Conservation (phyloP, 2,329 filamentous ascomycete species). For the Alternaria sp. region DNA sequence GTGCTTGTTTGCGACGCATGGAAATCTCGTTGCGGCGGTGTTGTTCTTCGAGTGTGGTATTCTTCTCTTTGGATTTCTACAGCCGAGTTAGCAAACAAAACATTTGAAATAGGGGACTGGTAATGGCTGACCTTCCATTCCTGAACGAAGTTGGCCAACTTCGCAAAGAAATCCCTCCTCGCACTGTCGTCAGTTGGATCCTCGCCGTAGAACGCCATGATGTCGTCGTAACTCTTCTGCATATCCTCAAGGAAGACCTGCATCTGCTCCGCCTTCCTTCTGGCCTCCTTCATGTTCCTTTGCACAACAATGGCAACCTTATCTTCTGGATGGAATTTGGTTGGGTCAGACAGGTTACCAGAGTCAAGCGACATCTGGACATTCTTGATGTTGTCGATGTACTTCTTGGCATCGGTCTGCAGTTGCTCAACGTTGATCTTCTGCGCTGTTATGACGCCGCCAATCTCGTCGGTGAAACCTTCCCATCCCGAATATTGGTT, state of each 20-base stretch:
- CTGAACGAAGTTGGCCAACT: slow-evolving; percentile 85
- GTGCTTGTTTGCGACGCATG: slow-evolving; percentile 78
- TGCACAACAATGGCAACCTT: slow-evolving; percentile 91
- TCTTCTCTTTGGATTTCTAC: slow-evolving; percentile 90
- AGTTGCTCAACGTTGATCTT: slow-evolving; percentile 97
- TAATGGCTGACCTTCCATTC: slow-evolving; percentile 79
- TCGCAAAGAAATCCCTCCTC: slow-evolving; percentile 93
- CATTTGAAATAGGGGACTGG: neutral
- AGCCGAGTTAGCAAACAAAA: slow-evolving; percentile 13
- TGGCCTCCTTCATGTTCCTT: slow-evolving; percentile 93
- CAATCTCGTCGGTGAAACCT: slow-evolving; percentile 83
- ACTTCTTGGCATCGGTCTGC: slow-evolving; percentile 84
- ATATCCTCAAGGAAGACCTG: slow-evolving; percentile 93
- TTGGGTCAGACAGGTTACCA: slow-evolving; percentile 93
- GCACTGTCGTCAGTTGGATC: slow-evolving; percentile 90
- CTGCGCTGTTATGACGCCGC: slow-evolving; percentile 77
- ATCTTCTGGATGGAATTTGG: slow-evolving; percentile 97
- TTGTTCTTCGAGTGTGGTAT: slow-evolving; percentile 80
- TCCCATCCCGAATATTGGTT: slow-evolving; percentile 98
- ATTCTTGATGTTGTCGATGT: slow-evolving; percentile 94
- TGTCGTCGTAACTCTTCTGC: slow-evolving; percentile 88
- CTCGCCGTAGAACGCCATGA: slow-evolving; percentile 96
- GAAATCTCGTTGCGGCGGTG: slow-evolving; percentile 86
- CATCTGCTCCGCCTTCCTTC: slow-evolving; percentile 96
- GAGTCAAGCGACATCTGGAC: slow-evolving; percentile 90